A percentile compares a stretch with the other conserved stretches of the same genome.
Conservation (phyloP, 164 flowering plant genomes). For the Umbellularia californica region DNA sequence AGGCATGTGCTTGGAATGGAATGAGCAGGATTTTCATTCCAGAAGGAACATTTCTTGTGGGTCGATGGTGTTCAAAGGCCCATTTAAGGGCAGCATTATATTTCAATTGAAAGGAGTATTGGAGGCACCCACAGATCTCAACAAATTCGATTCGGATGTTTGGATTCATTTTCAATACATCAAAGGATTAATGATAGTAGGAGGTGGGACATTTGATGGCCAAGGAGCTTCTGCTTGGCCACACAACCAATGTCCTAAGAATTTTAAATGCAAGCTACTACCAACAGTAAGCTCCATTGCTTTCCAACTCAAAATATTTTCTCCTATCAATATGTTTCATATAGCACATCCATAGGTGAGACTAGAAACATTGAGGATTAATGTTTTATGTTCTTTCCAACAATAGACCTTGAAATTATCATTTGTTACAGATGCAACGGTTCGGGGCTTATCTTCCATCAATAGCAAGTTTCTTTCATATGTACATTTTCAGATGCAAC, state of each 20-base stretch:
- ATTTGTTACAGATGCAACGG: conserved; percentile 19
- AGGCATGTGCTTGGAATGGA: background rate
- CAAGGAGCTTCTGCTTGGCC: conserved; percentile 16
- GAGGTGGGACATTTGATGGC: conserved; percentile 14
- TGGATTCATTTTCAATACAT: conserved; percentile 10
- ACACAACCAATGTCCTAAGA: conserved; percentile 7
- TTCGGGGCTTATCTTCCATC: conserved; percentile 17
- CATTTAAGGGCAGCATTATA: conserved; percentile 2
- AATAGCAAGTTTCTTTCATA: conserved; percentile 36
- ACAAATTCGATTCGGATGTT: background rate
- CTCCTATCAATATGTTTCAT: background rate
- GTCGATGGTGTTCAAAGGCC: conserved; percentile 5
- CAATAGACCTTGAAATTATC: conserved; percentile 26
- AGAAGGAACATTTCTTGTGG: conserved; percentile 7
- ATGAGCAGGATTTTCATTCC: conserved; percentile 5
- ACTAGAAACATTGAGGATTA: background rate
- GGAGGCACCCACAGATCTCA: conserved; percentile 6
- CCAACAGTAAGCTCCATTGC: conserved; percentile 7
- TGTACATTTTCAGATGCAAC: conserved; percentile 22
- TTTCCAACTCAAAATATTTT: background rate
- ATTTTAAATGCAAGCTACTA: conserved; percentile 7
- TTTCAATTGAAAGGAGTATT: conserved; percentile 4
- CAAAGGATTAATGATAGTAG: background rate
- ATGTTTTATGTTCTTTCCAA: background rate
- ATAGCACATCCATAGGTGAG: background rate